Evolutionary conservation across 495 filamentous ascomycete species (phyloP).

Genomic region (Penicillium simplicissimum): DNA sequence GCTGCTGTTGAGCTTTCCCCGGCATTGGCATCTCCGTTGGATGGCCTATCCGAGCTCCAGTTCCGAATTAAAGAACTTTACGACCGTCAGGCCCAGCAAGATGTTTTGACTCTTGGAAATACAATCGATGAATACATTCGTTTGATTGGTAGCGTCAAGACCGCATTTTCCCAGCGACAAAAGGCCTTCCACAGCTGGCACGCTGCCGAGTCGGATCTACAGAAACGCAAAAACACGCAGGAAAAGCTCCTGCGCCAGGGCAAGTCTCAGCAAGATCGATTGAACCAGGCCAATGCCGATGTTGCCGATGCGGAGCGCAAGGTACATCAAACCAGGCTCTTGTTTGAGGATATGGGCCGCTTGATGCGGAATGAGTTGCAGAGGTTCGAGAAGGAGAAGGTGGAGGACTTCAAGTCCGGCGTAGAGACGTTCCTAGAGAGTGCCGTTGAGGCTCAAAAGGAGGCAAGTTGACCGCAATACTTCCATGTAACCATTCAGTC

Average conservation of each 20-base stretch:
- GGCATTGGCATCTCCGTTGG: slow-evolving; percentile 83
- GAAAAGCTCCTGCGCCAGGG: slow-evolving; percentile 93
- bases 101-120: slow-evolving; percentile 92
- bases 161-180: slow-evolving; percentile 86
- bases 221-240: slow-evolving; percentile 80
- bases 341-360: slow-evolving; percentile 97
- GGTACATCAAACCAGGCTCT: slow-evolving; percentile 82
- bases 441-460: slow-evolving; percentile 96
- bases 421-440: slow-evolving; percentile 97
- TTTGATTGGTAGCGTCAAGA: slow-evolving; percentile 89
- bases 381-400: slow-evolving; percentile 94
- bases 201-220: slow-evolving; percentile 79
- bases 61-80: slow-evolving; percentile 92
- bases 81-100: slow-evolving; percentile 94
- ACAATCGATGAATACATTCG: slow-evolving; percentile 98
- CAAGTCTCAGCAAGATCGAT: slow-evolving; percentile 89
- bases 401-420: slow-evolving; percentile 97
- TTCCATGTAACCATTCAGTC: neutral
- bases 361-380: slow-evolving; percentile 90
- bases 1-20: slow-evolving; percentile 86
- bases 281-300: slow-evolving; percentile 88
- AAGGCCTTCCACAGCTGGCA: slow-evolving; percentile 96
- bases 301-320: slow-evolving; percentile 90
- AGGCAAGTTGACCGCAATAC: slow-evolving; percentile 58
- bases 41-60: slow-evolving; percentile 88